Evolutionary conservation across 2,329 filamentous ascomycete genomes (phyloP).

Genomic region (Calonectria pauciramosa): DNA sequence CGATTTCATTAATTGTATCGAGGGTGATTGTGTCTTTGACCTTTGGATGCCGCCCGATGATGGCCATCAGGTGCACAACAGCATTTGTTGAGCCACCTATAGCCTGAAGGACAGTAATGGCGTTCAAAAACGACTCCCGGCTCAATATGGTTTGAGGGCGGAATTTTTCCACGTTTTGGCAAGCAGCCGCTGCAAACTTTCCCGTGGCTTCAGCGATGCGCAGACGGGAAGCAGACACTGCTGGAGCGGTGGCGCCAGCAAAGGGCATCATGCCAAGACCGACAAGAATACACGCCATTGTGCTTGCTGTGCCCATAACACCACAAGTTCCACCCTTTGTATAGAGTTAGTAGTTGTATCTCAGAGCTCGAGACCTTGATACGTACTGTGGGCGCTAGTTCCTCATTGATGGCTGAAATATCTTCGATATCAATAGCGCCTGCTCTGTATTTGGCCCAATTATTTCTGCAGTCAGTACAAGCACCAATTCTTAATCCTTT

Average conservation of each 20-base stretch:
- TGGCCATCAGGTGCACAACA: background rate
- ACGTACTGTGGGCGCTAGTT: background rate
- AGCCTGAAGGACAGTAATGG: background rate
- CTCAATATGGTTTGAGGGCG: background rate
- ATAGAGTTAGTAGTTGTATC: background rate
- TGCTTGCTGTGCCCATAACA: background rate
- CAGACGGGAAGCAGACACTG: background rate
- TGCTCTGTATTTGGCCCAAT: background rate
- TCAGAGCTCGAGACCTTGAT: too few relatives aligned
- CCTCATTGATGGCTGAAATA: background rate
- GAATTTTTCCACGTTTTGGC: background rate
- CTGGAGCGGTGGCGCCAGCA: background rate
- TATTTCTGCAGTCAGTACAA: background rate
- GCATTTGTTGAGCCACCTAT: background rate
- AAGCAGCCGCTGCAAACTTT: background rate
- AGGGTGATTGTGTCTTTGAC: background rate
- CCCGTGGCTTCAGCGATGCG: background rate
- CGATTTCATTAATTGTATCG: background rate
- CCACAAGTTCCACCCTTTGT: background rate
- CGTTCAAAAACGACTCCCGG: background rate
- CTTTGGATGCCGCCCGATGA: background rate
- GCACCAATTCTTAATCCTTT: background rate
- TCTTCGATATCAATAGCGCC: background rate
- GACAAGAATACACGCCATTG: background rate
- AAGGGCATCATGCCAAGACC: background rate